Percentiles rank a stretch among this genome's conserved stretches.
These are phyloP conservation scores for Neopestalotiopsis clavispora DNA, from an alignment of 2,329 filamentous ascomycete species.

Conservation along the genomic window DNA sequence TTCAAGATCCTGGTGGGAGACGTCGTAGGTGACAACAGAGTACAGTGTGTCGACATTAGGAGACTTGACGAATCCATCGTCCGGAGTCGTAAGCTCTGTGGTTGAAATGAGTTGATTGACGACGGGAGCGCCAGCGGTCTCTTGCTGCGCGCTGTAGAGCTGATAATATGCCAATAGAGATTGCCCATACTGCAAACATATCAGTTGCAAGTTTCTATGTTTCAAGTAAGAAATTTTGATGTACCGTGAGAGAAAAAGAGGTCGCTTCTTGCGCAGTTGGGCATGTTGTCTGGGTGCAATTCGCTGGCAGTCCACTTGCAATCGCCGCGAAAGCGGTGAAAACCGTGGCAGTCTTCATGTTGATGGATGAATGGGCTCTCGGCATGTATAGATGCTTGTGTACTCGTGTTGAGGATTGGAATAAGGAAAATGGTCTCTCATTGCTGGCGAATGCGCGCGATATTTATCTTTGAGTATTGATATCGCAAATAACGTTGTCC, in stretches of 20 bases:
- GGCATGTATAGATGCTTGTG: neutral
- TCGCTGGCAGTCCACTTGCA: neutral
- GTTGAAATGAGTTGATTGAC: neutral
- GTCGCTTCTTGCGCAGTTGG: neutral
- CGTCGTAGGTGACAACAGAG: slow-evolving; percentile 5
- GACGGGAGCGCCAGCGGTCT: neutral
- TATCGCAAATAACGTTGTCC: no score
- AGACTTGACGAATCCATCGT: neutral
- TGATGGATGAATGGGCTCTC: neutral
- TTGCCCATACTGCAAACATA: neutral
- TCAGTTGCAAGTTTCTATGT: neutral
- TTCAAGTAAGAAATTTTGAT: neutral
- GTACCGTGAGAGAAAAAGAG: neutral
- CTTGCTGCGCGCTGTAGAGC: neutral
- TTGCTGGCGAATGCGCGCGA: no score
- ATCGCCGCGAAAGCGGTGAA: neutral
- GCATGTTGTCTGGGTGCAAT: neutral
- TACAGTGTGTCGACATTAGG: slow-evolving; percentile 12
- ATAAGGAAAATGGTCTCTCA: neutral
- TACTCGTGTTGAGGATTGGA: neutral
- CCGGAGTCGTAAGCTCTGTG: neutral
- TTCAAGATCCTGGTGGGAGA: slow-evolving; percentile 7
- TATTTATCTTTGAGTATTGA: no score
- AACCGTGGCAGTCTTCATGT: neutral
- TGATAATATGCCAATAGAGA: neutral